Conservation (phyloP, 2,329 filamentous ascomycete genomes). For the Ceratocystis albifundus region DNA sequence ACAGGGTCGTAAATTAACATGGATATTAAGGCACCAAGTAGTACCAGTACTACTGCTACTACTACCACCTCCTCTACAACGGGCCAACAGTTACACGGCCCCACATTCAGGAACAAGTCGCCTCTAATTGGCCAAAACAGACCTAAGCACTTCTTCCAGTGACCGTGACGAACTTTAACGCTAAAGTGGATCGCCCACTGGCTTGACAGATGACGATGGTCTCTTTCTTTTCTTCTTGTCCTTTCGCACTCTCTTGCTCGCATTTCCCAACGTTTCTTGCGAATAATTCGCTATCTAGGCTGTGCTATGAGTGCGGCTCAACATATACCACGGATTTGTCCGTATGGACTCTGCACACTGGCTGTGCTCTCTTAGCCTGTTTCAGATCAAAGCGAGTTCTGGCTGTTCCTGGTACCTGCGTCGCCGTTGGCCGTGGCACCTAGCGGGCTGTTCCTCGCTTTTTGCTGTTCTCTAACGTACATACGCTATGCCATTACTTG, state of each 20-base stretch:
- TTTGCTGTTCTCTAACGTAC: not conserved
- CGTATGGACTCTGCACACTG: slow-evolving; percentile 6
- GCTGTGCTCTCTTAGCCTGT: slow-evolving; percentile 7
- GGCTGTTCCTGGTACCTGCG: slow-evolving; percentile 3
- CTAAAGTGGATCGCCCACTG: too few relatives aligned
- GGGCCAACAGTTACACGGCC: not conserved
- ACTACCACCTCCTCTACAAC: not conserved
- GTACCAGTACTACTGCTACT: not conserved
- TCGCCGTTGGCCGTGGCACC: not conserved
- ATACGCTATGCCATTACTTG: not conserved
- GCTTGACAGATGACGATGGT: too few relatives aligned
- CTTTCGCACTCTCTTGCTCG: not conserved
- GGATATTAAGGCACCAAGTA: too few relatives aligned
- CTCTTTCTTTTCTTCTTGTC: not conserved
- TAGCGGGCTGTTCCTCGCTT: not conserved
- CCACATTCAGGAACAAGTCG: not conserved
- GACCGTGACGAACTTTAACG: too few relatives aligned
- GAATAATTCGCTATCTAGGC: too few relatives aligned
- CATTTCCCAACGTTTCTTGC: too few relatives aligned
- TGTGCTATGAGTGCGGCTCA: not conserved
- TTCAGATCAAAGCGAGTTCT: not conserved
- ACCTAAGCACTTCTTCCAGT: too few relatives aligned
- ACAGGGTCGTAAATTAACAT: not conserved
- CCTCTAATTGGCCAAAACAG: not conserved
- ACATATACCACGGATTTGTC: slow-evolving; percentile 1